phyloP scores from a whole-genome alignment of 345 rosid species.

The Salix dunnii region DNA sequence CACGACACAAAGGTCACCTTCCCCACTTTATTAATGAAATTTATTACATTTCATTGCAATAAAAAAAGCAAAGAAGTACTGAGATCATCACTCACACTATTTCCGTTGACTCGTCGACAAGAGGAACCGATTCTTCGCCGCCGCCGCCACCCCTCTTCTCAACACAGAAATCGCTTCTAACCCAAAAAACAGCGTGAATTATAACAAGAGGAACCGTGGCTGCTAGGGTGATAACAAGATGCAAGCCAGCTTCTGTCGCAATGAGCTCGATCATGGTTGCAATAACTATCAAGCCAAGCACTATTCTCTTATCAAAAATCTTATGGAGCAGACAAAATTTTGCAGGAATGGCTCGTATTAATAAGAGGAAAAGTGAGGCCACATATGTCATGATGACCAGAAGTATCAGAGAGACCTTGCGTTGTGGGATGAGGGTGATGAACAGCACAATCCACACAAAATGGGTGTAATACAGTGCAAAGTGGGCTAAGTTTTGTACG shows the following conservation, averaged over 20 bases:
- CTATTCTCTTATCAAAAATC: conserved; percentile 15
- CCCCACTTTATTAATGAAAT: no score
- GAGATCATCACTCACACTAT: background rate
- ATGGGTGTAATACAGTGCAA: conserved; percentile 22
- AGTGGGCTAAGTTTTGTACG: conserved; percentile 16
- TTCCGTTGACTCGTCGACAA: background rate
- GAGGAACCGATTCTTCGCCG: conserved; percentile 7
- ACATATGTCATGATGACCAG: conserved; percentile 19
- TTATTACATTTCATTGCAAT: no score
- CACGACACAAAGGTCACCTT: no score
- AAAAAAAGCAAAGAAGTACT: no score
- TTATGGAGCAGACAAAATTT: background rate
- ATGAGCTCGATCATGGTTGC: conserved; percentile 18
- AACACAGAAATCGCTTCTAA: conserved; percentile 5
- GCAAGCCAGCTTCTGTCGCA: conserved; percentile 16
- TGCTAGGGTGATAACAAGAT: conserved; percentile 23
- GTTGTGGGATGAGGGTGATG: conserved; percentile 23
- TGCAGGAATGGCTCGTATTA: conserved; percentile 20
- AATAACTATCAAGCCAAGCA: conserved; percentile 13
- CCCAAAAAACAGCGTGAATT: conserved; percentile 31
- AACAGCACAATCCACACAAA: conserved; percentile 25
- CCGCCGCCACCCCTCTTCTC: background rate
- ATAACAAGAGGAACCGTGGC: conserved; percentile 19
- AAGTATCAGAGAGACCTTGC: conserved; percentile 19
- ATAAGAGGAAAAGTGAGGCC: conserved; percentile 7